These are phyloP conservation scores for Cytospora paraplurivora DNA, from an alignment of 2,329 filamentous ascomycete species.

Conservation along the genomic window DNA sequence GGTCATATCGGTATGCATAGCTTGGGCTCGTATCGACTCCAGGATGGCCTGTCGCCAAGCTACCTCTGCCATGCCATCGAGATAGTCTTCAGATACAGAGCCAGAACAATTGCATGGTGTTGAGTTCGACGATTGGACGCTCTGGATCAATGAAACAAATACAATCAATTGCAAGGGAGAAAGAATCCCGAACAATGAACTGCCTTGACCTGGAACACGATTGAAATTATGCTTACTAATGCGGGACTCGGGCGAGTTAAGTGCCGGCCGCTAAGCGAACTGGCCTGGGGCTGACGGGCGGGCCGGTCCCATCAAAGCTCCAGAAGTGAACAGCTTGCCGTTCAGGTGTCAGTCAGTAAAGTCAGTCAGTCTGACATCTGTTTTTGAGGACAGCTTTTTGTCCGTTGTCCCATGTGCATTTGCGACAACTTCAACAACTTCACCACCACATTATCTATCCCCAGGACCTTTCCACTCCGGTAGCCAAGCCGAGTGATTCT, in stretches of 20 bases:
- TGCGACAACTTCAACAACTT: conserved; percentile 3
- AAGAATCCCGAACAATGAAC: too few species aligned
- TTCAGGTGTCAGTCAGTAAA: conserved; percentile 6
- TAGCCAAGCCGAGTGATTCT: not conserved
- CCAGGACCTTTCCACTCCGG: not conserved
- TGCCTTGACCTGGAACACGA: too few species aligned
- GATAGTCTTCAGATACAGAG: too few species aligned
- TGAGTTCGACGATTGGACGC: too few species aligned
- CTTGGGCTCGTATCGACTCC: not conserved
- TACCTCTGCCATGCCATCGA: not conserved
- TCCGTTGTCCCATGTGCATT: conserved; percentile 6
- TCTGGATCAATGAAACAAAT: too few species aligned
- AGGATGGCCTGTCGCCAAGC: not conserved
- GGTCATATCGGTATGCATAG: not conserved
- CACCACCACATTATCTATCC: not conserved
- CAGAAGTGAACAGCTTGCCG: conserved; percentile 29
- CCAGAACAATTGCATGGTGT: too few species aligned
- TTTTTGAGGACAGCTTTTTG: conserved; percentile 23
- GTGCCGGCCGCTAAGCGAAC: conserved; percentile 4
- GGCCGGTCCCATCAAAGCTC: conserved; percentile 16
- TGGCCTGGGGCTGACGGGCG: not conserved
- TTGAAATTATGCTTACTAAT: not conserved
- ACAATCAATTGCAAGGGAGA: too few species aligned
- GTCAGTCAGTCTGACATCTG: not conserved
- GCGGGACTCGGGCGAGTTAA: not conserved